Evolutionary conservation across 108 stramenopile species (phyloP).

Genomic region (Cyclostephanos invisitatus): DNA sequence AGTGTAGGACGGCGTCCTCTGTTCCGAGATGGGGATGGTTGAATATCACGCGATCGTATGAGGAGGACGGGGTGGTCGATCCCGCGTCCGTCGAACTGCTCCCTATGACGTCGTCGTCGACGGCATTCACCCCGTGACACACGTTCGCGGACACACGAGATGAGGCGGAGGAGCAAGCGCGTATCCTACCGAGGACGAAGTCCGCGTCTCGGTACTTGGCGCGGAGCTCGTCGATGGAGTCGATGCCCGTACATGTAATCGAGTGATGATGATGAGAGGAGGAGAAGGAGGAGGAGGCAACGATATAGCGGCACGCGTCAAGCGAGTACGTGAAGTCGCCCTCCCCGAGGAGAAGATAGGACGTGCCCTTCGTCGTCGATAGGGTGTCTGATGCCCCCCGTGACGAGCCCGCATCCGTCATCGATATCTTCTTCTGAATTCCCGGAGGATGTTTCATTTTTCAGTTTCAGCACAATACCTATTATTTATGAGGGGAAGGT

Average conservation of each 20-base stretch:
- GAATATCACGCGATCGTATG: constrained; percentile 72
- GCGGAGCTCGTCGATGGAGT: constrained; percentile 47
- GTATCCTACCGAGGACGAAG: constrained; percentile 56
- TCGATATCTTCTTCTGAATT: no score
- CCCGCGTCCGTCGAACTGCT: background rate
- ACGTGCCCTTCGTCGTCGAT: constrained; percentile 6
- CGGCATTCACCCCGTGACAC: constrained; percentile 73
- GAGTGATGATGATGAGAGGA: constrained; percentile 1
- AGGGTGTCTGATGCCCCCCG: no score
- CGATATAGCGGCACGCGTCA: constrained; percentile 67
- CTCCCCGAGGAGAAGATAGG: constrained; percentile 65
- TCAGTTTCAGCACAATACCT: no score
- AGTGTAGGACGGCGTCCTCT: constrained; percentile 77
- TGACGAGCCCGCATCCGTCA: no score
- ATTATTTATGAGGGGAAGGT: no score
- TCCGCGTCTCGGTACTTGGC: constrained; percentile 50
- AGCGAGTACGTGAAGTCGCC: constrained; percentile 88
- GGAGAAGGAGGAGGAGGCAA: constrained; percentile 8
- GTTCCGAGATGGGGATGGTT: constrained; percentile 87
- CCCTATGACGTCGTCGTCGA: constrained; percentile 12
- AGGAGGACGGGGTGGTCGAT: background rate
- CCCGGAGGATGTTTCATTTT: no score
- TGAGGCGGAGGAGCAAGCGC: constrained; percentile 1
- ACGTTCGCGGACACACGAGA: constrained; percentile 13
- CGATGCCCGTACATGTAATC: constrained; percentile 70